Percentiles rank a stretch among this genome's conserved stretches.
Evolutionary conservation across 768 basidiomycete species (phyloP).

Genomic region (Pleurotus platypus): DNA sequence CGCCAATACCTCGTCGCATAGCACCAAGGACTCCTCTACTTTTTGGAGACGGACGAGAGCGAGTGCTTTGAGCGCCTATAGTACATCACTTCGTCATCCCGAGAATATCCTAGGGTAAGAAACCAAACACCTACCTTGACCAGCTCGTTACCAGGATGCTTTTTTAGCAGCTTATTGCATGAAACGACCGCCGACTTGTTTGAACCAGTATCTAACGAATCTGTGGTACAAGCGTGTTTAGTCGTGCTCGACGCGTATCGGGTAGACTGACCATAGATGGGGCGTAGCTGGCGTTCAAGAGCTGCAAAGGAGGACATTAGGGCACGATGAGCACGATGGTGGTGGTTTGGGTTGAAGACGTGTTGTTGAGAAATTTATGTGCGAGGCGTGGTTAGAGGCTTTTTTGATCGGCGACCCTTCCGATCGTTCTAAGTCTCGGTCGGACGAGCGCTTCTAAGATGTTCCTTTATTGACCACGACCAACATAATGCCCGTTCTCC

Average conservation of each 20-base stretch:
- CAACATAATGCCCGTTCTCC: constrained; percentile 44
- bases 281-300: constrained; percentile 79
- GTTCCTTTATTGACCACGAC: constrained; percentile 9
- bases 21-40: constrained; percentile 73
- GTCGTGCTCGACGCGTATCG: constrained; percentile 1
- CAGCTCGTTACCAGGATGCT: constrained; percentile 70
- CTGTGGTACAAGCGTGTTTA: constrained; percentile 31
- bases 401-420: constrained; percentile 13
- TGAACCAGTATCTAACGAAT: constrained; percentile 82
- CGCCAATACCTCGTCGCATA: constrained; percentile 80
- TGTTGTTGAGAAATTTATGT: constrained; percentile 8
- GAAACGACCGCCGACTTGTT: constrained; percentile 83
- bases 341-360: constrained; percentile 2
- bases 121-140: constrained; percentile 50
- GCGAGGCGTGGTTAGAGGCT: constrained; percentile 6
- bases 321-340: constrained; percentile 7
- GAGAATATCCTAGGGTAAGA: constrained; percentile 7
- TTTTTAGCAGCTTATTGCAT: constrained; percentile 87
- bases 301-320: constrained; percentile 49
- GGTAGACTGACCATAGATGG: constrained; percentile 67
- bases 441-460: constrained; percentile 7
- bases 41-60: constrained; percentile 83
- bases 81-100: constrained; percentile 9
- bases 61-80: constrained; percentile 77
- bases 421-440: background rate